These are phyloP conservation scores for Hanseniaspora meyeri DNA, from an alignment of 805 yeast genomes.

Conservation along the genomic window DNA sequence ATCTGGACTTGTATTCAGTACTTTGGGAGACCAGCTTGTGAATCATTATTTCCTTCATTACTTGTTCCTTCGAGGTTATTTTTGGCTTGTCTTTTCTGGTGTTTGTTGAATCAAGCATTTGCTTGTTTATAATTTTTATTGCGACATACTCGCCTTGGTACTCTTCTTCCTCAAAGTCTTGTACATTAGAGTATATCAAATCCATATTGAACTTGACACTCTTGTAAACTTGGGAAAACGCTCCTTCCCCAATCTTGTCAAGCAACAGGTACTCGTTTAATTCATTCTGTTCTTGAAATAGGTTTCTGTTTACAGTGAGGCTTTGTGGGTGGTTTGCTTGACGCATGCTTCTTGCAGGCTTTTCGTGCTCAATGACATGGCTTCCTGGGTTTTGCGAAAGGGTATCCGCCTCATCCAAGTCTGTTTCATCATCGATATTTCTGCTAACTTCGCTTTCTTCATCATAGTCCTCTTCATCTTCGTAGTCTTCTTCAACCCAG, in stretches of 20 bases:
- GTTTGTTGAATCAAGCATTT: conserved; percentile 48
- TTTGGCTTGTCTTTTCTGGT: conserved; percentile 18
- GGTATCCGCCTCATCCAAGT: conserved; percentile 15
- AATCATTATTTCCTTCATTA: conserved; percentile 66
- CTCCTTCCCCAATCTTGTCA: conserved; percentile 65
- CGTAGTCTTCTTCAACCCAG: conserved; percentile 7
- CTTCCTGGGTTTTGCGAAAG: background rate
- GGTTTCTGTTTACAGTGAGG: conserved; percentile 20
- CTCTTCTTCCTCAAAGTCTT: conserved; percentile 15
- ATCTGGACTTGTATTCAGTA: background rate
- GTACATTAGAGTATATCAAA: conserved; percentile 11
- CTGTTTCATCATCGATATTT: conserved; percentile 15
- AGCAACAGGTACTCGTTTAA: conserved; percentile 30
- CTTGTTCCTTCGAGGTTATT: conserved; percentile 37
- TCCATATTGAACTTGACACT: conserved; percentile 30
- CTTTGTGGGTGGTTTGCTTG: conserved; percentile 1
- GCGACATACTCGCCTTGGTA: conserved; percentile 30
- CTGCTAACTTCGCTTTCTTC: conserved; percentile 12
- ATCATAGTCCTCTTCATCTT: conserved; percentile 14
- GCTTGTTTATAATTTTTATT: conserved; percentile 52
- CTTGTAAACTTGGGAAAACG: conserved; percentile 62
- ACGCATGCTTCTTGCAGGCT: background rate
- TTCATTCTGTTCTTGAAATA: conserved; percentile 28
- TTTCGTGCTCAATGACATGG: background rate
- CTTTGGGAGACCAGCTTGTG: conserved; percentile 46